Percentiles rank a stretch among this genome's conserved stretches.
Evolutionary conservation across 768 basidiomycete genomes (phyloP).

Genomic region (Clitopilus passeckerianus): DNA sequence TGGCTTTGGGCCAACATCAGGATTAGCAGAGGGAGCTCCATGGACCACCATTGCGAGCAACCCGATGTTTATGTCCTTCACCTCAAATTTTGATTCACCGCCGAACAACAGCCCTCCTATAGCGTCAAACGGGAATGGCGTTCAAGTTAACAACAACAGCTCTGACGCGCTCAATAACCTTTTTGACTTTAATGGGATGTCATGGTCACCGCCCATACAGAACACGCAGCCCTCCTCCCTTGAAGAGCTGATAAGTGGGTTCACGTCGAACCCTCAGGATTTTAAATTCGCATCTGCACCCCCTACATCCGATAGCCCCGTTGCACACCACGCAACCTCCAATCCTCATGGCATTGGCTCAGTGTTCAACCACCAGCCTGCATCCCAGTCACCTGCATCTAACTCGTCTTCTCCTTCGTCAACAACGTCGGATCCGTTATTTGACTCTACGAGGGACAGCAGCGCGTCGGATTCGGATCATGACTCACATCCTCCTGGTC

Average conservation of each 20-base stretch:
- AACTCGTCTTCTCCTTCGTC: slow-evolving; percentile 33
- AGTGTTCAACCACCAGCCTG: slow-evolving; percentile 10
- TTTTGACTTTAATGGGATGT: slow-evolving; percentile 46
- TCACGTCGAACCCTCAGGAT: slow-evolving; percentile 26
- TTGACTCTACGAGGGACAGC: slow-evolving; percentile 27
- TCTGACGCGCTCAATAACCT: slow-evolving; percentile 18
- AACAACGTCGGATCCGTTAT: slow-evolving; percentile 26
- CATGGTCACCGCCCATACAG: slow-evolving; percentile 33
- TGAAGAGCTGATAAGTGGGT: slow-evolving; percentile 42
- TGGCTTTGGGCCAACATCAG: slow-evolving; percentile 45
- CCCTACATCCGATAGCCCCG: slow-evolving; percentile 46
- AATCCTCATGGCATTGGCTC: slow-evolving; percentile 6
- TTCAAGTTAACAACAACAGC: slow-evolving; percentile 18
- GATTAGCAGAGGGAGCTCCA: slow-evolving; percentile 40
- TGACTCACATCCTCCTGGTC: slow-evolving; percentile 6
- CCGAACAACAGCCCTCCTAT: background rate
- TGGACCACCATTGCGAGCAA: slow-evolving; percentile 83
- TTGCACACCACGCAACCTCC: slow-evolving; percentile 39
- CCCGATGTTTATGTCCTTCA: slow-evolving; percentile 82
- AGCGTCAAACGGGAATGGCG: background rate
- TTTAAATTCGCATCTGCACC: slow-evolving; percentile 24
- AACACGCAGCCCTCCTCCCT: slow-evolving; percentile 31
- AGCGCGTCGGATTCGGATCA: slow-evolving; percentile 25
- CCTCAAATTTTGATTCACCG: slow-evolving; percentile 45
- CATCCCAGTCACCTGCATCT: slow-evolving; percentile 24